Evolutionary conservation across 805 yeast species (phyloP), one percentile per base, ranked within the genome.

Genomic region (Lipomyces sp.): DNA sequence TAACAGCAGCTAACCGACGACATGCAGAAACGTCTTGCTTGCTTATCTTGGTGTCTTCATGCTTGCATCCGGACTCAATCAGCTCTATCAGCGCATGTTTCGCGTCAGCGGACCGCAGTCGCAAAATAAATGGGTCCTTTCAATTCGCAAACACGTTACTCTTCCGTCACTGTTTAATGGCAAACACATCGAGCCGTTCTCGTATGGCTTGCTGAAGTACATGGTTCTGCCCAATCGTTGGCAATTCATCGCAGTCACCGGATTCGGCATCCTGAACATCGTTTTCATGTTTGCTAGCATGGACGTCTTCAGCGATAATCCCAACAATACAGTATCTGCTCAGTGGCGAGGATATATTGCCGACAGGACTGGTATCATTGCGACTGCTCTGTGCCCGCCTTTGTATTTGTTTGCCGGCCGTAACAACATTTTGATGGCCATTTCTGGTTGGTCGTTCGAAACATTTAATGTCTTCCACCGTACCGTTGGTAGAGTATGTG

Each of bases 391-490:
- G 23, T n/a, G 81, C 51, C 90, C 90, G 0, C 63, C 75, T 4
- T 64, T 80, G n/a, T 75, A 78, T 51, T 67, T 83, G 48, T 82
- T 85, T 65, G 86, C 86, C 3, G 83, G 84, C 26, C 71, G 93
- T 61, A 86, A 85, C 65, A 86, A 84, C 61, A 79, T 86, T 18
- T 70, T 85, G 61, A 75, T 78, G 53, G 69, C 69, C 63, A 46
- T 83, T 2, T 76, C 89, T 1, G 87, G 89, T 1, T 74, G 85
- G 71, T 65, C 80, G 0, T 81, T 77, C 58, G 68, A 81, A 14
- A 74, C 83, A 1, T 84, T 85, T 68, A 72, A 79, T 59, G 68
- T 72, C 23, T 78, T 76, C 61, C 95, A 86, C 67, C 79, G 75
- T 64, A 79, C 84, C 83, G 65, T 74, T 42, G 82, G 84, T 1